Evolutionary conservation across 352 stramenopile species (phyloP).

Genomic region (Phytophthora kernoviae): DNA sequence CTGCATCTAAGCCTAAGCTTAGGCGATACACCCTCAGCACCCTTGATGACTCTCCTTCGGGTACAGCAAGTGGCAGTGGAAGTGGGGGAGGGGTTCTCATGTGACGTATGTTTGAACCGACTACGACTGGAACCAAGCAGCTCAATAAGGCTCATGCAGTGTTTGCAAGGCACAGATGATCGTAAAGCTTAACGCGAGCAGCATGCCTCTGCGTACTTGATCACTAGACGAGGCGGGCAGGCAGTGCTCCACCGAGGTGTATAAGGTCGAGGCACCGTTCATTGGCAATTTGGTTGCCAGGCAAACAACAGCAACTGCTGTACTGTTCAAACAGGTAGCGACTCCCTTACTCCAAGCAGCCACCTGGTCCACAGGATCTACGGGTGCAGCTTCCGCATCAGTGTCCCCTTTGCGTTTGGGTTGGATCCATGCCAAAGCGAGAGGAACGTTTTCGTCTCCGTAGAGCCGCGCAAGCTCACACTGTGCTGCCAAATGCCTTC

Average conservation of each 20-base stretch:
- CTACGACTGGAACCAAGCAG: conserved; percentile 6
- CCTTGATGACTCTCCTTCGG: not conserved
- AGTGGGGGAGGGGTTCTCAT: conserved; percentile 1
- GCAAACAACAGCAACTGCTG: too few relatives aligned
- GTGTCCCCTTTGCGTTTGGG: too few relatives aligned
- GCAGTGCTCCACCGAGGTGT: not conserved
- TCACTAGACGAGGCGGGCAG: conserved; percentile 1
- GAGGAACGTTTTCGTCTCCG: conserved; percentile 33
- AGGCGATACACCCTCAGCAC: too few relatives aligned
- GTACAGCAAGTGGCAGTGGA: conserved; percentile 1
- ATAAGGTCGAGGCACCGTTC: not conserved
- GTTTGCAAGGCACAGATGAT: conserved; percentile 5
- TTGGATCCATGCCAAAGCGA: conserved; percentile 45
- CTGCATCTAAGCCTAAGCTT: not conserved
- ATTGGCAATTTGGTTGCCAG: not conserved
- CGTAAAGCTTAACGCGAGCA: not conserved
- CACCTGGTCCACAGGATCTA: not conserved
- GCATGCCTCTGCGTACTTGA: conserved; percentile 7
- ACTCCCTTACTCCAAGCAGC: too few relatives aligned
- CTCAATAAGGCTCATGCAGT: conserved; percentile 8
- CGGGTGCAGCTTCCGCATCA: not conserved
- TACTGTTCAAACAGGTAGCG: too few relatives aligned
- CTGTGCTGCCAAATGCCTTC: conserved; percentile 27
- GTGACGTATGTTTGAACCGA: conserved; percentile 1
- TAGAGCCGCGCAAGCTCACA: conserved; percentile 35